phyloP scores from a whole-genome alignment of 495 filamentous ascomycete species.

The Cercophora samala region DNA sequence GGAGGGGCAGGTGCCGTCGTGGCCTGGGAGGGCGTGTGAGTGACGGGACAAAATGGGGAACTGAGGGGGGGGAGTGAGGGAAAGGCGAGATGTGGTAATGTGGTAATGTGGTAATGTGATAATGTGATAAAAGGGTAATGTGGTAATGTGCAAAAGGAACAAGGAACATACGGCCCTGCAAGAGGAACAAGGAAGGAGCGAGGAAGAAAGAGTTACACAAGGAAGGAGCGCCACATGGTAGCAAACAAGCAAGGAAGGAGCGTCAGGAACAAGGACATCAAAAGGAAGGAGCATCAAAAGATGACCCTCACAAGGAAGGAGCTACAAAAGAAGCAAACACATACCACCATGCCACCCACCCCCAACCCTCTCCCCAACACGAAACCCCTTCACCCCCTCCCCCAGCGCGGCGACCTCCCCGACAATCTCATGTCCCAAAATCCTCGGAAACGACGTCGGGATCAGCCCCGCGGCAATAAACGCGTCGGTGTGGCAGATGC shows the following conservation, averaged over 20 bases:
- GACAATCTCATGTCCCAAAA: constrained; percentile 56
- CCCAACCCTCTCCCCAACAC: constrained; percentile 50
- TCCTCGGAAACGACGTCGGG: constrained; percentile 46
- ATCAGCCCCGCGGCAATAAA: constrained; percentile 37
- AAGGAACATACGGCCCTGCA: too few species aligned
- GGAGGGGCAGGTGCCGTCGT: constrained; percentile 45
- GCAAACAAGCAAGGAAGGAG: neutral
- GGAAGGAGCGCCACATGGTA: neutral
- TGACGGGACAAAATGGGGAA: neutral
- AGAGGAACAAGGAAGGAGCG: neutral
- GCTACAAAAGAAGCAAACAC: constrained; percentile 7
- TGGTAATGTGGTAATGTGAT: neutral
- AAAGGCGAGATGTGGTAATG: neutral
- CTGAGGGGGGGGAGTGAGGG: neutral
- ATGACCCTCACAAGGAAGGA: neutral
- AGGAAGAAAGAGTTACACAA: too few species aligned
- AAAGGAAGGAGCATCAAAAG: neutral
- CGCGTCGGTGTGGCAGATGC: constrained; percentile 2
- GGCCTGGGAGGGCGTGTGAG: constrained; percentile 23
- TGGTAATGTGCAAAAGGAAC: neutral
- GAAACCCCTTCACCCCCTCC: constrained; percentile 42
- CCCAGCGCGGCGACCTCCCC: constrained; percentile 52
- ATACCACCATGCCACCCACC: constrained; percentile 57
- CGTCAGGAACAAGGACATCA: neutral
- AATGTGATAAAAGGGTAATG: neutral